phyloP scores from a whole-genome alignment of 2,329 filamentous ascomycete genomes.

The Macrophomina tecta region DNA sequence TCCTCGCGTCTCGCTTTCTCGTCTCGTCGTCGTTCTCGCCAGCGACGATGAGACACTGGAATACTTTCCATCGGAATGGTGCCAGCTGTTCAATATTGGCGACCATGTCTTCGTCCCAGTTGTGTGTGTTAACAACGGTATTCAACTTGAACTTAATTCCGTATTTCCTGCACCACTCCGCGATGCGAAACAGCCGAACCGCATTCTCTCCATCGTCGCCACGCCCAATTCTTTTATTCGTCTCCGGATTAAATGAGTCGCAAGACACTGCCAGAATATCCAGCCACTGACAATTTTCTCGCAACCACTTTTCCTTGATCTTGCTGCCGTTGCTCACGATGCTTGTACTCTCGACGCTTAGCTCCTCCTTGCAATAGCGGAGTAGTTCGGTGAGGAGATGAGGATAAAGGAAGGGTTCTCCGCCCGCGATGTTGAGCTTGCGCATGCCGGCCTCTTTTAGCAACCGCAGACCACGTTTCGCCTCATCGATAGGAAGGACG shows the following conservation, averaged over 20 bases:
- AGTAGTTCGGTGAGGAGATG: conserved; percentile 52
- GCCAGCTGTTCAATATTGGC: conserved; percentile 44
- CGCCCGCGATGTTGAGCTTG: conserved; percentile 63
- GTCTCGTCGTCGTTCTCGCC: conserved; percentile 58
- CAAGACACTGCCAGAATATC: conserved; percentile 64
- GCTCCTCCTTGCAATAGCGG: conserved; percentile 56
- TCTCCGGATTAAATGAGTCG: conserved; percentile 59
- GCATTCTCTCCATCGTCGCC: conserved; percentile 54
- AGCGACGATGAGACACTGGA: conserved; percentile 59
- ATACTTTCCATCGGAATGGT: conserved; percentile 63
- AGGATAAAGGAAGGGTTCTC: conserved; percentile 61
- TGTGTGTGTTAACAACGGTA: conserved; percentile 58
- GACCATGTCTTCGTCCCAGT: conserved; percentile 51
- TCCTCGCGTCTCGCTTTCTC: conserved; percentile 42
- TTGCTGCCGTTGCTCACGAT: conserved; percentile 62
- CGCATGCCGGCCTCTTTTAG: conserved; percentile 59
- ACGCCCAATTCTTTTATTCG: conserved; percentile 60
- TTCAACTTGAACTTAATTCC: conserved; percentile 64
- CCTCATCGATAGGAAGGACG: conserved; percentile 48
- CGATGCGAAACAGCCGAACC: conserved; percentile 51
- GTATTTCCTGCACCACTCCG: conserved; percentile 52
- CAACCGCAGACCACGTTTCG: conserved; percentile 53
- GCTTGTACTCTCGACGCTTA: conserved; percentile 58
- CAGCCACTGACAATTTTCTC: conserved; percentile 50
- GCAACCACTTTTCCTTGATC: conserved; percentile 38